These are phyloP conservation scores for Colletotrichum eleusines DNA, from an alignment of 2,329 filamentous ascomycete species.

Conservation along the genomic window DNA sequence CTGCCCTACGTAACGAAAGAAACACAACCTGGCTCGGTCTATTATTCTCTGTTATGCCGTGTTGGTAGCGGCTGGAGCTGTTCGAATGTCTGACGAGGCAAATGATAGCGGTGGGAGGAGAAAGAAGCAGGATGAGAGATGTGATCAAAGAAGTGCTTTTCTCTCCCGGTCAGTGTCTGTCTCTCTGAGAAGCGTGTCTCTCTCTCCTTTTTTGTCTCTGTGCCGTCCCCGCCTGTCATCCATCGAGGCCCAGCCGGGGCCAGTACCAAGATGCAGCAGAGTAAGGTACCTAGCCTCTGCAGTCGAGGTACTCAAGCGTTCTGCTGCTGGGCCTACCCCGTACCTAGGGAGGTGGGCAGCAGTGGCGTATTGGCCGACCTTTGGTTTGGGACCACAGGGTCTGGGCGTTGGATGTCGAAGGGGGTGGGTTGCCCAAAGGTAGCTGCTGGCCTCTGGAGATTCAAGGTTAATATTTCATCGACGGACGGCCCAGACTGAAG, in stretches of 20 bases:
- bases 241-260: conserved; percentile 27
- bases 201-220: conserved; percentile 23
- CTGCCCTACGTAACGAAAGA: conserved; percentile 28
- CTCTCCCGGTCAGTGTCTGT: conserved; percentile 34
- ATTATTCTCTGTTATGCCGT: conserved; percentile 4
- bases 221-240: conserved; percentile 17
- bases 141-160: conserved; percentile 37
- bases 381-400: conserved; percentile 34
- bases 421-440: conserved; percentile 37
- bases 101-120: conserved; percentile 12
- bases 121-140: conserved; percentile 35
- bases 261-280: conserved; percentile 25
- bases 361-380: conserved; percentile 34
- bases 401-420: conserved; percentile 38
- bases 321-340: conserved; percentile 22
- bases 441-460: conserved; percentile 35
- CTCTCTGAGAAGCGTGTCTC: conserved; percentile 24
- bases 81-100: conserved; percentile 33
- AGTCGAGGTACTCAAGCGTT: conserved; percentile 14
- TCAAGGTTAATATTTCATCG: conserved; percentile 34
- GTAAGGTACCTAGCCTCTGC: conserved; percentile 3
- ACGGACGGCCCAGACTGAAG: conserved; percentile 22
- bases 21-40: not conserved
- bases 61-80: conserved; percentile 8
- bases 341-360: conserved; percentile 21